Conservation (phyloP, 2,329 filamentous ascomycete species). For the Sporothrix brasiliensis region DNA sequence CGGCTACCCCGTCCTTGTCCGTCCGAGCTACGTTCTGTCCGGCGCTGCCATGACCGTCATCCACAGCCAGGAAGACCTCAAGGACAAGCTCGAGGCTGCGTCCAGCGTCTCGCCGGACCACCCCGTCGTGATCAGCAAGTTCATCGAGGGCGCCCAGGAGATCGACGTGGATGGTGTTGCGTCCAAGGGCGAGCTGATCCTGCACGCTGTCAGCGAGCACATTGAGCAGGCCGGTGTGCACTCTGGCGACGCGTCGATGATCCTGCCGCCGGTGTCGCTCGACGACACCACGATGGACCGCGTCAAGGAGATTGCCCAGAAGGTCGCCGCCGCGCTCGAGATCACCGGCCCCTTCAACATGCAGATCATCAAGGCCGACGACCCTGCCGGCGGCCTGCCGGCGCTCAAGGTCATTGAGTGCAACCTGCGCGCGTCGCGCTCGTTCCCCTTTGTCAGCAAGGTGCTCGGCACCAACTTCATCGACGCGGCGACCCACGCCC, state of each 20-base stretch:
- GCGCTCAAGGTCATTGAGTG: constrained; percentile 98
- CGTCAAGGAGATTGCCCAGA: constrained; percentile 92
- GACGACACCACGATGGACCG: constrained; percentile 77
- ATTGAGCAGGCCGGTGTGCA: constrained; percentile 97
- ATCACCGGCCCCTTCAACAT: constrained; percentile 99
- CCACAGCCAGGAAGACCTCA: constrained; percentile 80
- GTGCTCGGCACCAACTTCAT: constrained; percentile 97
- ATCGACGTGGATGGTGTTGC: constrained; percentile 96
- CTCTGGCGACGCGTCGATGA: constrained; percentile 93
- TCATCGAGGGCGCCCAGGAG: constrained; percentile 94
- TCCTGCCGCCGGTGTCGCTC: constrained; percentile 82
- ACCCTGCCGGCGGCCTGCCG: constrained; percentile 74
- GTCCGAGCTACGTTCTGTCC: constrained; percentile 92
- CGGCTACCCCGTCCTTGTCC: constrained; percentile 91
- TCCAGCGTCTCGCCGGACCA: constrained; percentile 91
- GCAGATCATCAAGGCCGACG: constrained; percentile 99
- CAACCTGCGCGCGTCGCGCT: constrained; percentile 93
- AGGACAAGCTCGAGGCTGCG: constrained; percentile 91
- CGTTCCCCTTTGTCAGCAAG: constrained; percentile 98
- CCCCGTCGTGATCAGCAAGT: constrained; percentile 97
- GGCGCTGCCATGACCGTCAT: constrained; percentile 99
- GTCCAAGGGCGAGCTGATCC: constrained; percentile 78
- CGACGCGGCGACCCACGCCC: constrained; percentile 90
- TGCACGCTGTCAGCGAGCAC: constrained; percentile 94
- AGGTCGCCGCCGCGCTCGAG: constrained; percentile 94